A percentile compares a stretch with the other conserved stretches of the same genome.
Evolutionary conservation across 2,329 filamentous ascomycete species (phyloP).

Genomic region (Paecilomyces niveus): DNA sequence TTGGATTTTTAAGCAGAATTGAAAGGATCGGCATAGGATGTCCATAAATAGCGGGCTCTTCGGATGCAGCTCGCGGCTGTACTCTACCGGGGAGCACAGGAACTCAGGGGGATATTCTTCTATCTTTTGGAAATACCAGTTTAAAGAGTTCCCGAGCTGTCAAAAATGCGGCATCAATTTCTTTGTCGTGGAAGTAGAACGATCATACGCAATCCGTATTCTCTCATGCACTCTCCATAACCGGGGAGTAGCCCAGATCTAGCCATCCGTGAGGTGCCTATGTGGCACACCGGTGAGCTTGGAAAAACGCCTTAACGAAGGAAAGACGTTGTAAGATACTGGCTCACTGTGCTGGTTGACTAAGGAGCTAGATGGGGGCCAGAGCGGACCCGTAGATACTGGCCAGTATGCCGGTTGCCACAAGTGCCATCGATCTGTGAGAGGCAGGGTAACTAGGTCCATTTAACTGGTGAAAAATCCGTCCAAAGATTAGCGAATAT

Average conservation of each 20-base stretch:
- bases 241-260: not conserved
- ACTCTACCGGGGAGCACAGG: not conserved
- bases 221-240: not conserved
- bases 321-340: not conserved
- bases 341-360: not conserved
- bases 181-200: not conserved
- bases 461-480: not conserved
- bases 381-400: not conserved
- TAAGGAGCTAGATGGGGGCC: not conserved
- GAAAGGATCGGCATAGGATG: not conserved
- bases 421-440: not conserved
- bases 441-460: not conserved
- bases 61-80: not conserved
- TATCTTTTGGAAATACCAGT: not conserved
- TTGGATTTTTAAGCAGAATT: not conserved
- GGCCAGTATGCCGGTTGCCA: not conserved
- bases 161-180: not conserved
- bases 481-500: not conserved
- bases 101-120: not conserved
- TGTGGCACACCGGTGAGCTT: not conserved
- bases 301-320: not conserved
- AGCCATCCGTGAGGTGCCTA: not conserved
- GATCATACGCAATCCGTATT: not conserved
- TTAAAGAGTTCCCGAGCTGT: not conserved
- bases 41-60: not conserved